Evolutionary conservation across 2,329 filamentous ascomycete species (phyloP), one percentile per base, ranked within the genome.

Genomic region (Fusarium mangiferae): DNA sequence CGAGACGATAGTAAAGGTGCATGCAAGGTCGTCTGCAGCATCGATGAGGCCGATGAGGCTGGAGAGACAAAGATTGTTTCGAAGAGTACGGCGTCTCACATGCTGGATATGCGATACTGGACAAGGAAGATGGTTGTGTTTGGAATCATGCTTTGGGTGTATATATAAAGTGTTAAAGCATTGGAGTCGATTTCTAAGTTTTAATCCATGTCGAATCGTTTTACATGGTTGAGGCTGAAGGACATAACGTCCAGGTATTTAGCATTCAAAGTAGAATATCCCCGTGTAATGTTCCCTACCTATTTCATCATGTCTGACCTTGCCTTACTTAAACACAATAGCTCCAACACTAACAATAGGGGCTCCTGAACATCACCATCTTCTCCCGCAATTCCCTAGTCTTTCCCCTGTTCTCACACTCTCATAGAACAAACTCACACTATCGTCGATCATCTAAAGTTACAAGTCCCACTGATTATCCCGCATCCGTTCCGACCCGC

Each of bases 11-110:
- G 46, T 14, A 61, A 71, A 22, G 36, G 48, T 13, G 60, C 36
- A 12, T 82, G 80, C 68, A 68, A 69, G 38, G 73, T 77, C 18
- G 79, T 82, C 9, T 83, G 81, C 54, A 81, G 79, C 62, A 80
- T 82, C 54, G 81, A 83, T 57, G 76, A 81, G 38, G 81, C 81
- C 17, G 62, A 75, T 22, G 78, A 79, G 51, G 62, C 63, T 20
- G 78, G 81, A 24, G 65, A 60, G 35, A 49, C 70, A 22, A 71
- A 71, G 36, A 63, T 79, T 55, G 64, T 80, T 22, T 78, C 74
- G 72, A 76, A 78, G 44, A 78, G 75, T 42, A 70, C 74, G 41
- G 76, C 74, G n/a, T 42, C 75, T 28, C 61, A 67, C 20, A 56
- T 60, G 42, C 26, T 62, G 13, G 17, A 22, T 9, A 42, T 58